Percentiles rank a stretch among this genome's conserved stretches.
Conservation (phyloP, 768 basidiomycete genomes). For the Tricholoma saponaceum region DNA sequence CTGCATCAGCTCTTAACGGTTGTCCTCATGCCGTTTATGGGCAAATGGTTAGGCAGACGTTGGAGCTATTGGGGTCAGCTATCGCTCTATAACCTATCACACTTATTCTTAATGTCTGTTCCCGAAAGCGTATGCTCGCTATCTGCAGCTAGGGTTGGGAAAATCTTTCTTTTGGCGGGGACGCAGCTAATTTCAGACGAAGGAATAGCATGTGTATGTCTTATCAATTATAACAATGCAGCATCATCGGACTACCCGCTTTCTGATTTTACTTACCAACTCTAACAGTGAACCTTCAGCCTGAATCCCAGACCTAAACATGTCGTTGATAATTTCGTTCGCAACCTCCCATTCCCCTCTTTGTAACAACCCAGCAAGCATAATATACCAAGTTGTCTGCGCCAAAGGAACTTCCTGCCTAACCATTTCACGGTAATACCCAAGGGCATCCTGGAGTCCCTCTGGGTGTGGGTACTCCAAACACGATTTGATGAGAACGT, state of each 20-base stretch:
- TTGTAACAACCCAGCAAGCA: conserved; percentile 59
- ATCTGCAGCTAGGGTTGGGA: conserved; percentile 58
- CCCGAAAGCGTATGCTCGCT: conserved; percentile 62
- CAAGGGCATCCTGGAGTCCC: conserved; percentile 52
- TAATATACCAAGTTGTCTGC: conserved; percentile 73
- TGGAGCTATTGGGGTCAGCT: conserved; percentile 82
- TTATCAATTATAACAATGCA: background rate
- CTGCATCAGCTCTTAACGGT: conserved; percentile 76
- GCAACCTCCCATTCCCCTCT: conserved; percentile 61
- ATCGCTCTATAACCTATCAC: conserved; percentile 11
- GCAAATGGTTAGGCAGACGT: conserved; percentile 83
- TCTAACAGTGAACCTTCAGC: conserved; percentile 41
- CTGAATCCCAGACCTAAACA: conserved; percentile 43
- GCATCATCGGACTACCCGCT: conserved; percentile 14
- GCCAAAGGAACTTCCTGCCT: conserved; percentile 40
- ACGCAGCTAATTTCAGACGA: conserved; percentile 9
- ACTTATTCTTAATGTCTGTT: conserved; percentile 8
- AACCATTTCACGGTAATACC: conserved; percentile 60
- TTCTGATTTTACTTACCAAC: conserved; percentile 48
- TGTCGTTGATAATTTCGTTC: conserved; percentile 55
- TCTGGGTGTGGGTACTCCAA: conserved; percentile 47
- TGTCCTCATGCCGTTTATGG: conserved; percentile 80
- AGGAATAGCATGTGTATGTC: background rate
- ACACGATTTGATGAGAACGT: conserved; percentile 70
- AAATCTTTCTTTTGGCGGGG: conserved; percentile 59